Base-by-base conservation (phyloP, 2,329 filamentous ascomycete species). In the Phaeophleospora eucalypticola region DNA sequence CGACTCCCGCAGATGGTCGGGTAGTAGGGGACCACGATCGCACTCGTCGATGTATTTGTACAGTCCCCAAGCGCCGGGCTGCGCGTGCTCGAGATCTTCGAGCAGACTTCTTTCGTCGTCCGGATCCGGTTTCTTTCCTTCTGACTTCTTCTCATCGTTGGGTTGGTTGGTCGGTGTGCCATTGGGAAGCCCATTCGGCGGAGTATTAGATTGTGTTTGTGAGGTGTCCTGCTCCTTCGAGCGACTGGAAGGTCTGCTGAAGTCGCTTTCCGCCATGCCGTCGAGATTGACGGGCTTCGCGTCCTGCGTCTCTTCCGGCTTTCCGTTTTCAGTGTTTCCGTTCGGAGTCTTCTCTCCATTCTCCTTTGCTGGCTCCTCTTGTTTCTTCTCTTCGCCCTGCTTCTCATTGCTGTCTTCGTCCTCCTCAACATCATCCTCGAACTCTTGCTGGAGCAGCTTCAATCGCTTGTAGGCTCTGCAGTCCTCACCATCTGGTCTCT, bases 1-100 rank as follows among this genome's bases (percentile, higher is more conserved):
- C 4, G 87, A 85, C 65, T 90, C 86, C 16, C 85, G 74, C 37
- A 91, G 66, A 65, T 90, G 86, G 51, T 89, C 86, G 0, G 87
- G 84, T 19, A 83, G 78, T 38, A 91, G 63, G 1, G 86, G 85
- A 3, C 74, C 74, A 45, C 72, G 68, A 52, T 75, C 69, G 40
- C 59, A 57, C 51, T 68, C 66, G 14, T 61, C 56, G 20, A 65
- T 43, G 18, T 57, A 54, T 14, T 41, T 46, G 4, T 40, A 48
- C 3, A 64, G 50, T 8, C 57, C 59, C 45, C 58, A 60, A 3
- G 61, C 60, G 18, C 59, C 58, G 2, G 55, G 54, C 21, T 52
- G 48, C 9, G 54, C 51, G 1, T 38, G 32, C 10, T 35, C 45
- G 29, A 54, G 46, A 18, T 57, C 56, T n/a, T 56, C 49, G 3